Percentiles rank a stretch among this genome's conserved stretches.
Conservation (phyloP, 352 stramenopile species). For the Globisporangium paddicum region DNA sequence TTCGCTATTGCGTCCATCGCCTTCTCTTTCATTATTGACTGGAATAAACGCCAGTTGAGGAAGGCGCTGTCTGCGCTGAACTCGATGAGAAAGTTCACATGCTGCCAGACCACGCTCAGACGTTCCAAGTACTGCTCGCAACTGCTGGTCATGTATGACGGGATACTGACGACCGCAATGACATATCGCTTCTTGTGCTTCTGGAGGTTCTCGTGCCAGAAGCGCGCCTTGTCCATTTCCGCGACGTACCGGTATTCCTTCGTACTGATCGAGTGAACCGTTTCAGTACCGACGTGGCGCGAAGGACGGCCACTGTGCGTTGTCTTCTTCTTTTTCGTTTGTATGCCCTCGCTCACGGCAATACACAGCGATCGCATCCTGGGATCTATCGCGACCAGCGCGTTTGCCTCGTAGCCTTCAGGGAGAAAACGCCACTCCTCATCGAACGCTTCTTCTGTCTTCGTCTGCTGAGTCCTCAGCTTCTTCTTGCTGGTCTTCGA, state of each 20-base stretch:
- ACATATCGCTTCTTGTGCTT: background rate
- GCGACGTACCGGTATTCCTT: too few relatives aligned
- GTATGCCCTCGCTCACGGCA: constrained; percentile 1
- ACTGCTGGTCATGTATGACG: constrained; percentile 3
- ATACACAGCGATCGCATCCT: constrained; percentile 5
- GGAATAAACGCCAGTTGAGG: constrained; percentile 3
- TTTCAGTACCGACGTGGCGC: background rate
- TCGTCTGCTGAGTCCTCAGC: too few relatives aligned
- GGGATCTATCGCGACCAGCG: constrained; percentile 4
- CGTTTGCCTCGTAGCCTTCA: background rate
- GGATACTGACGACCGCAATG: background rate
- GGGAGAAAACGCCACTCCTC: background rate
- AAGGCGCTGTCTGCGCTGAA: background rate
- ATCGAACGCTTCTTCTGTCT: background rate
- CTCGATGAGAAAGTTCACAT: constrained; percentile 4
- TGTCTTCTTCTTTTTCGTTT: background rate
- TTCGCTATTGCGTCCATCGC: background rate
- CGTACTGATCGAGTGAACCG: too few relatives aligned
- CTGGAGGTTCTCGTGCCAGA: too few relatives aligned
- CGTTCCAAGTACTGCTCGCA: too few relatives aligned
- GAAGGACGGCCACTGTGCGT: background rate
- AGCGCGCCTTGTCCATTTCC: too few relatives aligned
- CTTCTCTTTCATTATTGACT: background rate
- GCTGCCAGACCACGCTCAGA: background rate
- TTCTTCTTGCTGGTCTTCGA: background rate